Percentiles rank a stretch among this genome's conserved stretches.
Evolutionary conservation across 257 asterid species (phyloP).

Genomic region (Solanum commersonii): DNA sequence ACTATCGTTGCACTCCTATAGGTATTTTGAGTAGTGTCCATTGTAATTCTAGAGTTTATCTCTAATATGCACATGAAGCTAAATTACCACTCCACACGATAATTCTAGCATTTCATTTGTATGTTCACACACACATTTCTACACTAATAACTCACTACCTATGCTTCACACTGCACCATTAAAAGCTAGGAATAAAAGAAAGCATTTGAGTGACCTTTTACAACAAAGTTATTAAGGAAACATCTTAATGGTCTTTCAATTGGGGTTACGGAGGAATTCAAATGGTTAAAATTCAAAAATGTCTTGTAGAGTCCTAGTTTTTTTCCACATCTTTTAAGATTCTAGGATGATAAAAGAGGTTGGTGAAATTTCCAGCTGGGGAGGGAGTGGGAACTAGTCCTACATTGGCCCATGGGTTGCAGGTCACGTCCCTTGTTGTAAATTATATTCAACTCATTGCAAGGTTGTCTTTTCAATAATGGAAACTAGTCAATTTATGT

Average conservation of each 20-base stretch:
- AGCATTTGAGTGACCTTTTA: background rate
- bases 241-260: too few relatives aligned
- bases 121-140: background rate
- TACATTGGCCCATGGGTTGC: background rate
- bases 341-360: background rate
- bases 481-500: background rate
- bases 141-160: background rate
- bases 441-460: background rate
- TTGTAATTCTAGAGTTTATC: background rate
- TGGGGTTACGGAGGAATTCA: background rate
- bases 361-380: too few relatives aligned
- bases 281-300: too few relatives aligned
- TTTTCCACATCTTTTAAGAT: background rate
- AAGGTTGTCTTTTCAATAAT: background rate
- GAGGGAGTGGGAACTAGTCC: background rate
- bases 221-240: background rate
- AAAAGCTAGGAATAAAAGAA: background rate
- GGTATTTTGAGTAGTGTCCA: slow-evolving; percentile 9
- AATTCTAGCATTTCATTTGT: background rate
- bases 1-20: slow-evolving; percentile 23
- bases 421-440: background rate
- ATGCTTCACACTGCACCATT: background rate
- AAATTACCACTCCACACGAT: background rate
- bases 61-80: background rate
- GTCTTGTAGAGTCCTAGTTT: background rate